Evolutionary conservation across 2,329 filamentous ascomycete species (phyloP), one percentile per base, ranked within the genome.

Genomic region (Cladosporium sp.): DNA sequence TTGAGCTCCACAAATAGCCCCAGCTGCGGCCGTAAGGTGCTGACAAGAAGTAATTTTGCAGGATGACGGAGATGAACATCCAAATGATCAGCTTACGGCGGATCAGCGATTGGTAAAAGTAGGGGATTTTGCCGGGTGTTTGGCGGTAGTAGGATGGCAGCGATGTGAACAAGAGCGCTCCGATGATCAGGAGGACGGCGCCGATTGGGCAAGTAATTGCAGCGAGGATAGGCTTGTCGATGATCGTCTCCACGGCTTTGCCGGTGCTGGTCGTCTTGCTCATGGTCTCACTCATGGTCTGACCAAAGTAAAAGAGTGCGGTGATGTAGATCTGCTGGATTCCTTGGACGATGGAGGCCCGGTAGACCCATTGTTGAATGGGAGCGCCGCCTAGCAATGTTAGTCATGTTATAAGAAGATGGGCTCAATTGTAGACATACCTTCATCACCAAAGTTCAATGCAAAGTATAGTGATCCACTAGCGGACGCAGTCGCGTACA

Each of bases 221-320:
- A 2, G 72, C 60, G 28, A 61, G 45, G 25, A 65, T 39, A 3
- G 47, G 47, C 17, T 50, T 50, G 30, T 50, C 47, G 28, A 28
- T 20, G 17, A 50, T 34, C n/a, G 30, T 50, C 17, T 30, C 17
- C 22, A 17, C 22, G 11, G 34, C 30, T 12, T 51, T 36, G 22
- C 57, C 56, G 15, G 43, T 36, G 1, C 73, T 66, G 50, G 76
- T 68, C 8, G 74, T 76, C 0, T 75, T 70, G 50, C 74, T 74
- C 30, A 50, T 34, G 8, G 47, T 50, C 14, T 50, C 47, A n/a
- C 79, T 77, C 42, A 85, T 73, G 54, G 79, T 75, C 5, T 78
- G 78, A 25, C 85, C 85, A 85, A 85, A 88, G 70, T 83, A 87
- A 84, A 84, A 88, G 9, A 88, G 77, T 7, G 79, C 81, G n/a